Percentiles rank a stretch among this genome's conserved stretches.
These are phyloP conservation scores for Priceomyces carsonii DNA, from an alignment of 805 yeast species.

Conservation along the genomic window DNA sequence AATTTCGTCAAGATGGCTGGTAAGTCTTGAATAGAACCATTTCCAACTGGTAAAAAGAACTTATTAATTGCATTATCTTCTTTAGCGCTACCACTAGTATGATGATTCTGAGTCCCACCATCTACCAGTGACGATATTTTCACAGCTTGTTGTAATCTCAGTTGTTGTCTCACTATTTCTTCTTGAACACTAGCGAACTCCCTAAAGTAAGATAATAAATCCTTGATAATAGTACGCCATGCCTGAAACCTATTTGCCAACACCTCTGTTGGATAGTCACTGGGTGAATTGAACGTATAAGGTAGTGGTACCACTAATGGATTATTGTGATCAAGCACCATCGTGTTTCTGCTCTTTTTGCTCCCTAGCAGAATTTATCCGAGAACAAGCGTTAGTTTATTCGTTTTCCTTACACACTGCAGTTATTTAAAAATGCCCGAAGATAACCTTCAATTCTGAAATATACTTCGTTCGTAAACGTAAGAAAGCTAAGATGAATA, in stretches of 20 bases:
- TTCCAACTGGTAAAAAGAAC: constrained; percentile 75
- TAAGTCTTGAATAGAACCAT: constrained; percentile 72
- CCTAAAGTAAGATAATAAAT: constrained; percentile 70
- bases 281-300: constrained; percentile 30
- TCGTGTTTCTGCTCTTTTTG: constrained; percentile 2
- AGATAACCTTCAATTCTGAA: no score
- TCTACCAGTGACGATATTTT: constrained; percentile 16
- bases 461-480: no score
- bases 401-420: no score
- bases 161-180: constrained; percentile 80
- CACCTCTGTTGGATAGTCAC: constrained; percentile 75
- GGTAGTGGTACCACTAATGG: constrained; percentile 44
- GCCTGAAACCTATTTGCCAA: constrained; percentile 81
- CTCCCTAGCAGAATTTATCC: no score
- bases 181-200: constrained; percentile 86
- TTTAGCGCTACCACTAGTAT: constrained; percentile 15
- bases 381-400: no score
- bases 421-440: no score
- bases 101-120: constrained; percentile 7
- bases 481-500: no score
- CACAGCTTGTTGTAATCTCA: constrained; percentile 78
- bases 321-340: constrained; percentile 21
- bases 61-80: constrained; percentile 41
- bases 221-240: constrained; percentile 80
- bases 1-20: constrained; percentile 64